Evolutionary conservation across 495 filamentous ascomycete genomes (phyloP), one percentile per base, ranked within the genome.

Genomic region (Talaromyces stipitatus): DNA sequence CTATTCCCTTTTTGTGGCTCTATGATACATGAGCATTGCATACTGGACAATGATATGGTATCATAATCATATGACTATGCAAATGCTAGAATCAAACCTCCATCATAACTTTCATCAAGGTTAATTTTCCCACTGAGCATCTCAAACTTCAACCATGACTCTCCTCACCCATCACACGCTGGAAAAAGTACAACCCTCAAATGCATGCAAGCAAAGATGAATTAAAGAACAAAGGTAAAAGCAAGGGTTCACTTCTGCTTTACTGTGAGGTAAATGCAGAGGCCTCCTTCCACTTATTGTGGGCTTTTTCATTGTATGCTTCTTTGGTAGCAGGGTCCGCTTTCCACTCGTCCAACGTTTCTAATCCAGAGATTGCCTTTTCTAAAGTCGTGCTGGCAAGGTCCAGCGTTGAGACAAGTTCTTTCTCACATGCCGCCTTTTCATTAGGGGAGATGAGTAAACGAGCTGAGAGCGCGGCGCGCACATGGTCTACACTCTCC

Each of bases 221-320:
- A 41, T 14, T 16, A 41, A 18, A 41, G 4, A 41, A 18, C 2
- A 6, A 6, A 41, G 18, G 36, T 16, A 41, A 41, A 16, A 18
- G 8, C 8, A 16, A 7, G 36, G 7, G n/a, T 11, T 12, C 45
- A 20, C 4, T 18, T 18, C 1, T 55, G 46, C 8, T 12, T 20
- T 38, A 46, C n/a, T 24, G 22, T 6, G 50, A 12, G 12, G 10
- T 43, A 60, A 91, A 90, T 5, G 78, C 68, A 1, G 78, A 81
- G 16, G 87, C 85, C 64, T 90, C 80, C 0, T 85, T 85, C 85
- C 89, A 95, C 75, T 82, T 84, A 61, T 76, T 69, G 53, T 73
- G 73, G n/a, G 88, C 88, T 50, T 82, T 82, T 52, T 82, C 69
- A 36, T 79, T 71, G 64, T 90, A 92, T 22, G 72, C 71, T 3